These are phyloP conservation scores for Leccinum rimulosum DNA, from an alignment of 768 basidiomycete species.

Conservation along the genomic window DNA sequence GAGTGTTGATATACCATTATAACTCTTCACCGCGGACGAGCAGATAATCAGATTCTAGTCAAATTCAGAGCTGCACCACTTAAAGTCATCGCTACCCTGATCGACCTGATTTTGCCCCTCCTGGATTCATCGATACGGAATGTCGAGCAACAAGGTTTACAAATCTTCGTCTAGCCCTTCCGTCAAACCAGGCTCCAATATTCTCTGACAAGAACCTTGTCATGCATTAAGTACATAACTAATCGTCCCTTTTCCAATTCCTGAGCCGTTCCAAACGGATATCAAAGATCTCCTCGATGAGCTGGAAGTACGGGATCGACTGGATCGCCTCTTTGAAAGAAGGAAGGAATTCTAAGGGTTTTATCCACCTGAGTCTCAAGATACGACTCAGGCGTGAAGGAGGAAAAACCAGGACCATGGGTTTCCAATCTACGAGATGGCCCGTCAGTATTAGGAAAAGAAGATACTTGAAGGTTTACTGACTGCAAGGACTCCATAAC, in stretches of 20 bases:
- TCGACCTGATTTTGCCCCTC: background rate
- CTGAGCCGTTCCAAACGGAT: slow-evolving; percentile 18
- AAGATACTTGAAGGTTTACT: slow-evolving; percentile 4
- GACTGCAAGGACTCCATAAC: slow-evolving; percentile 30
- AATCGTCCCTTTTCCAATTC: slow-evolving; percentile 30
- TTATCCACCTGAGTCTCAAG: slow-evolving; percentile 4
- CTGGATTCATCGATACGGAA: background rate
- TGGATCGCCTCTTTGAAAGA: slow-evolving; percentile 4
- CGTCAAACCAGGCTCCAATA: slow-evolving; percentile 14
- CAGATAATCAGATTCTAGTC: background rate
- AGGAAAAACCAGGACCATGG: slow-evolving; percentile 7
- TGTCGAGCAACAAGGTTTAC: background rate
- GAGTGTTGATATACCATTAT: slow-evolving; percentile 1
- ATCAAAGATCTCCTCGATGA: slow-evolving; percentile 18
- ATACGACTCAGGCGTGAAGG: slow-evolving; percentile 1
- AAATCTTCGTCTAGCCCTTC: background rate
- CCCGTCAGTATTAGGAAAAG: background rate
- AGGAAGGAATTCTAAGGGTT: slow-evolving; percentile 6
- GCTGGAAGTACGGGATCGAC: slow-evolving; percentile 10
- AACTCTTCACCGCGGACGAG: background rate
- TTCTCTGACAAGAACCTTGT: slow-evolving; percentile 16
- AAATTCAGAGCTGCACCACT: background rate
- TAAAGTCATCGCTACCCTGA: background rate
- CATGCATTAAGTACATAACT: slow-evolving; percentile 34
- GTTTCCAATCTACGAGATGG: slow-evolving; percentile 17